A percentile compares a stretch with the other conserved stretches of the same genome.
Evolutionary conservation across 2,329 filamentous ascomycete species (phyloP).

Genomic region (Cordyceps fumosorosea): DNA sequence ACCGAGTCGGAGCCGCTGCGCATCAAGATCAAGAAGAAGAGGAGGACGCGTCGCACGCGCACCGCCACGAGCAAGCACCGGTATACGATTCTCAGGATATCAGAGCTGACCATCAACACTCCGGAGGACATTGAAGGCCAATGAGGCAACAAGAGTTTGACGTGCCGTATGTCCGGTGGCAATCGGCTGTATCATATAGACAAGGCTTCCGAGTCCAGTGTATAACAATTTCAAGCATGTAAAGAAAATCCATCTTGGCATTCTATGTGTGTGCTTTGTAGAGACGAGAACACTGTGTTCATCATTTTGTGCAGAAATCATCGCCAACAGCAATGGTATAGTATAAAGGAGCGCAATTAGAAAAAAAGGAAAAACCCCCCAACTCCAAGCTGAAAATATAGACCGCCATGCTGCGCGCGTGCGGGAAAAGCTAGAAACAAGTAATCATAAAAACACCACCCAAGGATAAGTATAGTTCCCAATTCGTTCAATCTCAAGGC

Average conservation of each 20-base stretch:
- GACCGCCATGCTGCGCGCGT: slow-evolving; percentile 18
- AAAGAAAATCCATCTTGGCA: not conserved
- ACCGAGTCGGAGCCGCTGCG: slow-evolving; percentile 75
- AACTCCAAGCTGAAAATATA: slow-evolving; percentile 26
- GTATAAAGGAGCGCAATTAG: slow-evolving; percentile 17
- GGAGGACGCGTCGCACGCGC: slow-evolving; percentile 66
- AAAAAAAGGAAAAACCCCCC: slow-evolving; percentile 21
- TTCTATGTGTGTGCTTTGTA: not conserved
- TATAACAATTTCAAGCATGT: slow-evolving; percentile 8
- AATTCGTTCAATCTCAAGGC: slow-evolving; percentile 1
- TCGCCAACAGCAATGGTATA: slow-evolving; percentile 15
- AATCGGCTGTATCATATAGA: slow-evolving; percentile 8
- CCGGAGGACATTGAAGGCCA: slow-evolving; percentile 30
- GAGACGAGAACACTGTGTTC: not conserved
- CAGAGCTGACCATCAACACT: slow-evolving; percentile 64
- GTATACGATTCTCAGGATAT: slow-evolving; percentile 80
- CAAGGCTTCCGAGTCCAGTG: slow-evolving; percentile 1
- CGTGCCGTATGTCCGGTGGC: not conserved
- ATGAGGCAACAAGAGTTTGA: not conserved
- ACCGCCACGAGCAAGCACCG: slow-evolving; percentile 82
- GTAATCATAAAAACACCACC: slow-evolving; percentile 1
- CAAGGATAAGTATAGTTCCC: slow-evolving; percentile 2
- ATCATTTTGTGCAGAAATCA: slow-evolving; percentile 1
- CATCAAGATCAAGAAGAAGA: slow-evolving; percentile 74
- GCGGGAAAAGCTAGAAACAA: slow-evolving; percentile 13